phyloP scores from a whole-genome alignment of 441 rosid genomes.

The Populus trichocarpa region DNA sequence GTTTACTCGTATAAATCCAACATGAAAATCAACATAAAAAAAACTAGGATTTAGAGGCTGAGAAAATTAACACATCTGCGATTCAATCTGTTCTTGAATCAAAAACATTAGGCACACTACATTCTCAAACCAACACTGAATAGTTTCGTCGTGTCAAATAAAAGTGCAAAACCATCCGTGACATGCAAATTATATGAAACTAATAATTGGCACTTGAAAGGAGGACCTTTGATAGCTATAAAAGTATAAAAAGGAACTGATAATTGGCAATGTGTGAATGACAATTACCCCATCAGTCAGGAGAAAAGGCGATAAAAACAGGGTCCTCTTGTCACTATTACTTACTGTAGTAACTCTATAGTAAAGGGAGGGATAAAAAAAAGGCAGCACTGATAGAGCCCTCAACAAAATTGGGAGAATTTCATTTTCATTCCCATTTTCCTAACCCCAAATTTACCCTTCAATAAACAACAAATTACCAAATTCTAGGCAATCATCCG shows the following conservation, averaged over 20 bases:
- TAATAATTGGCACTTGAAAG: too few species aligned
- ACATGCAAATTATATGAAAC: neutral
- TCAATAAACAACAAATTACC: neutral
- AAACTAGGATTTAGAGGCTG: too few species aligned
- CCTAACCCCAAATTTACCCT: conserved; percentile 17
- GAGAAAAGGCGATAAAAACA: conserved; percentile 5
- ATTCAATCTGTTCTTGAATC: too few species aligned
- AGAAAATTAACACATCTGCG: too few species aligned
- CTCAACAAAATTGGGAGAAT: conserved; percentile 37
- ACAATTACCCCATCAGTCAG: neutral
- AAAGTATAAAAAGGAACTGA: neutral
- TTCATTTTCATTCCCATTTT: neutral
- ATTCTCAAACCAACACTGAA: too few species aligned
- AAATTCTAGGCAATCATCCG: neutral
- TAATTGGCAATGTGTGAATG: neutral
- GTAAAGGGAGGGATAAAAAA: neutral
- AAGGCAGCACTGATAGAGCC: conserved; percentile 2
- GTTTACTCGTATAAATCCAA: neutral
- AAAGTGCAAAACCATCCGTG: neutral
- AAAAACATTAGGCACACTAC: too few species aligned
- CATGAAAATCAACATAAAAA: neutral
- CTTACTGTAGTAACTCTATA: conserved; percentile 9
- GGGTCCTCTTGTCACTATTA: conserved; percentile 20
- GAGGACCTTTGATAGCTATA: neutral
- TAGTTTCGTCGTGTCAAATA: neutral